These are phyloP conservation scores for Tephrocybe sp. DNA, from an alignment of 768 basidiomycete species.

Conservation along the genomic window DNA sequence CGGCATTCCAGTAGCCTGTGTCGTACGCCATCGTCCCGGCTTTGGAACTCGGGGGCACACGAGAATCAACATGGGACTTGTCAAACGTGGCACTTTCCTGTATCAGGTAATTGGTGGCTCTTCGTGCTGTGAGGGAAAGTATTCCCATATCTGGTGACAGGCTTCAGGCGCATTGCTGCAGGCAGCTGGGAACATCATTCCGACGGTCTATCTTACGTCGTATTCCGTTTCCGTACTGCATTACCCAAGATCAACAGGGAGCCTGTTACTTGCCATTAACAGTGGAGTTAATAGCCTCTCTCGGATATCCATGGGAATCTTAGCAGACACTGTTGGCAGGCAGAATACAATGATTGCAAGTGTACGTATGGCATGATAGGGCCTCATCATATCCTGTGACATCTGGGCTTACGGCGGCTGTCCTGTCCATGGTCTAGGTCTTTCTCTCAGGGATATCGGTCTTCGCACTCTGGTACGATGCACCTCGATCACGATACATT, in stretches of 20 bases:
- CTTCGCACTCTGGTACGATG: conserved; percentile 42
- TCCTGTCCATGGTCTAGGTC: conserved; percentile 23
- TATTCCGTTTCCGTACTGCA: conserved; percentile 39
- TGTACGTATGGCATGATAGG: conserved; percentile 22
- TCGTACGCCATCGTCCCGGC: conserved; percentile 26
- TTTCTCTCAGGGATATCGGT: conserved; percentile 38
- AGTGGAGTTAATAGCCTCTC: conserved; percentile 43
- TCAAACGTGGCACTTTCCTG: conserved; percentile 40
- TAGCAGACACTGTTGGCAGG: conserved; percentile 41
- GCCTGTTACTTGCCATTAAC: conserved; percentile 39
- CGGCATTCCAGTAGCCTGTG: conserved; percentile 35
- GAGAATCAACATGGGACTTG: conserved; percentile 33
- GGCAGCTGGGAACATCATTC: conserved; percentile 45
- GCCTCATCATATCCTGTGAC: no score
- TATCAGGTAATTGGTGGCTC: conserved; percentile 30
- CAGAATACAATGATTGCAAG: conserved; percentile 44
- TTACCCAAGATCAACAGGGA: conserved; percentile 35
- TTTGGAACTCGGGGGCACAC: conserved; percentile 25
- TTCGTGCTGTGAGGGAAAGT: background rate
- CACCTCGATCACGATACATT: conserved; percentile 35
- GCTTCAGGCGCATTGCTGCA: conserved; percentile 40
- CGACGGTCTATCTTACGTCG: conserved; percentile 41
- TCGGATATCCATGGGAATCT: conserved; percentile 38
- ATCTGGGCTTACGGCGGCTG: background rate
- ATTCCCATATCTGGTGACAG: conserved; percentile 17